Base-by-base conservation (phyloP, 306 rosid species). In the Rosa multiflora region DNA sequence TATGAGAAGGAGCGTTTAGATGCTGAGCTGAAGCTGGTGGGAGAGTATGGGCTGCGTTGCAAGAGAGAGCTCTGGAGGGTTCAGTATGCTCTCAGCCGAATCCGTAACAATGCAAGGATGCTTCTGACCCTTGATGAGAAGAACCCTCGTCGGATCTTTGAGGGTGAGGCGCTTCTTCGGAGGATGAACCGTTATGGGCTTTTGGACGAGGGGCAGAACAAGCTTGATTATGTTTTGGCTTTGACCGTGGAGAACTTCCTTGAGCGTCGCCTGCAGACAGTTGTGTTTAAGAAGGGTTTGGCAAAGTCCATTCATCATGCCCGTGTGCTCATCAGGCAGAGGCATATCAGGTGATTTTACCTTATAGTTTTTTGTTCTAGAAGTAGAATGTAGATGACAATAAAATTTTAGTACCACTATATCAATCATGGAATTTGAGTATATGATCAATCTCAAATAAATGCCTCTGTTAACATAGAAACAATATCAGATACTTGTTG, bases 211-310 rank as follows among this genome's bases (percentile, higher is more conserved):
- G 72, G 75, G 69, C 86, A 83, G 78, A 83, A 70, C 83, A 83
- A 83, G 81, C 86, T 83, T 6, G 83, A 83, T 83, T 83, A 83
- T 61, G 86, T 83, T 76, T 72, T 83, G 62, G 86, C 86, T 4
- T 53, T 83, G 64, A 83, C 86, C 4, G 83, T 83, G 20, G 86
- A 83, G 78, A 75, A 75, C 69, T 83, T 83, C 68, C 83, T 83
- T 66, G 86, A 83, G 78, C 80, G 86, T 17, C 86, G 83, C 1
- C 86, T 83, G 8, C 81, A 83, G 29, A 79, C 75, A 62, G 39
- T 43, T 78, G 86, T 78, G 18, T 71, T 80, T 72, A 80, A 80
- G 55, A 18, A 66, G 52, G 83, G 83, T 37, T 73, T 80, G 78
- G 83, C 83, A 10, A 80, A 80, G 83, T 80, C 83, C 42, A 73